Evolutionary conservation across 805 yeast genomes (phyloP), one percentile per base, ranked within the genome.

Genomic region (Torulaspora quercuum): DNA sequence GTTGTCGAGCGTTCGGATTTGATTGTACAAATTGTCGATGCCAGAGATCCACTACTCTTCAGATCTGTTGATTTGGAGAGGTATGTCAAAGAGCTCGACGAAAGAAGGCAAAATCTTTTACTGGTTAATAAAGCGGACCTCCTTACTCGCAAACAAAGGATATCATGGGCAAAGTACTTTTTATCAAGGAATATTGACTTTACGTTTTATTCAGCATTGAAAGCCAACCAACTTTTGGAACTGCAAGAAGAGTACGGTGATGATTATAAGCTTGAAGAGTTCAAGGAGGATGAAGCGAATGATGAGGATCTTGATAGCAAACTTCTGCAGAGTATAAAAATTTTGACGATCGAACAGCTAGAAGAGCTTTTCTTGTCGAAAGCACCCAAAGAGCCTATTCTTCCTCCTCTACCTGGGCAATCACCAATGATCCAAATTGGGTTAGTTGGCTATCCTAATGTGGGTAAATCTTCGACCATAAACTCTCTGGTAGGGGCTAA

Each of bases 11-110:
- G 97, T 57, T 85, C 92, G 15, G 96, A 90, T 61, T 70, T 92
- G 52, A 78, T 92, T 25, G 97, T 92, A 5, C 98, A 92, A 61
- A 92, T 92, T 67, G 97, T 92, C 18, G 98, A 92, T 67, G 97
- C 97, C 8, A 75, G 98, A 64, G 88, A 86, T 57, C 98, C 98
- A 4, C 65, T 89, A 41, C 69, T 87, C 42, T 92, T 87, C 68
- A 75, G 97, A 58, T 88, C 96, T 1, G 75, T 75, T 16, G 97
- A 92, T 65, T 72, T 86, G 55, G 97, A 85, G 48, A 70, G 64
- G 15, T 92, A 92, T 55, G 97, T 88, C 13, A 68, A 73, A 37
- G 95, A 85, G 46, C 57, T 86, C 29, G 80, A 82, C 47, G 76
- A 78, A n/a, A 64, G 76, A 33, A 92, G 92, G 64, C 75, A 73